Evolutionary conservation across 306 rosid species (phyloP).

Genomic region (Alnus glutinosa): DNA sequence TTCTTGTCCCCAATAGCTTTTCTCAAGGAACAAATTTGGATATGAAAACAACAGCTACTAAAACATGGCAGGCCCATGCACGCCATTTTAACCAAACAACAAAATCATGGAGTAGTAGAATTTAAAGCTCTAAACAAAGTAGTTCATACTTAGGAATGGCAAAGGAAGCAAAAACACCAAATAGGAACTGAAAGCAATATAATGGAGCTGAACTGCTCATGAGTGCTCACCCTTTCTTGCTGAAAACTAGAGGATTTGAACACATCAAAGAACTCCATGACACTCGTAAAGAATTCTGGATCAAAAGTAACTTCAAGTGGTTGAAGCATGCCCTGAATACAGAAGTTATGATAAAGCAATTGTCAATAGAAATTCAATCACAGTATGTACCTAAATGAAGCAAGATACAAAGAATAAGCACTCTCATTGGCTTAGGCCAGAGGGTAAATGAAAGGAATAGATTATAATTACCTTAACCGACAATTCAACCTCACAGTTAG

Average conservation of each 20-base stretch:
- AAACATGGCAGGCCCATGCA: neutral
- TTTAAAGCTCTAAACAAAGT: neutral
- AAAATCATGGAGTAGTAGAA: neutral
- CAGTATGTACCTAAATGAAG: neutral
- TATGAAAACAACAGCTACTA: neutral
- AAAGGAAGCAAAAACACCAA: neutral
- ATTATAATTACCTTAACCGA: constrained; percentile 62
- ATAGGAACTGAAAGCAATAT: neutral
- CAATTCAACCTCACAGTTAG: constrained; percentile 47
- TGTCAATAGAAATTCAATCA: constrained; percentile 4
- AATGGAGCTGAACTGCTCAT: neutral
- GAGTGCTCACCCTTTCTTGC: constrained; percentile 65
- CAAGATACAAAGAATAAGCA: constrained; percentile 20
- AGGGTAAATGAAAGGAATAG: constrained; percentile 19
- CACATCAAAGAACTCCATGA: constrained; percentile 55
- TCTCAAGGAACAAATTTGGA: neutral
- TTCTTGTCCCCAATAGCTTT: too few relatives aligned
- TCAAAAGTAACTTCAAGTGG: constrained; percentile 68
- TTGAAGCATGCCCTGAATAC: constrained; percentile 65
- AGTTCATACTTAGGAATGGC: neutral
- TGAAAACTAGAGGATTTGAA: constrained; percentile 62
- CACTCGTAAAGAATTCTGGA: constrained; percentile 39
- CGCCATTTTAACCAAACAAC: neutral
- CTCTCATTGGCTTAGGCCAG: constrained; percentile 24
- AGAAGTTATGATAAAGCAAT: constrained; percentile 10